phyloP scores from a whole-genome alignment of 2,329 filamentous ascomycete species.

The Pseudovirgaria hyperparasitica region DNA sequence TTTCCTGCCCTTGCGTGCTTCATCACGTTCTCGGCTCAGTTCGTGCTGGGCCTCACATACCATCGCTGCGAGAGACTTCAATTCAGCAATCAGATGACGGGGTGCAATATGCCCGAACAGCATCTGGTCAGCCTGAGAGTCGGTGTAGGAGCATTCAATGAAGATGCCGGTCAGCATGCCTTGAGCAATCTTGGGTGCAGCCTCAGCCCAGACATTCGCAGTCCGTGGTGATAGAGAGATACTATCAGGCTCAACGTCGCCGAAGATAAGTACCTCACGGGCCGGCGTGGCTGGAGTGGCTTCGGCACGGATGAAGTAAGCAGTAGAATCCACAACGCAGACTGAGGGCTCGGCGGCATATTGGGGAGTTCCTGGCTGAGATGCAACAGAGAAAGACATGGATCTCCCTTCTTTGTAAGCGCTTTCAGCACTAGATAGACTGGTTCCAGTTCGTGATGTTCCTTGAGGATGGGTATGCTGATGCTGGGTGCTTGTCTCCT shows the following conservation, averaged over 20 bases:
- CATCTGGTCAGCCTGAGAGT: slow-evolving; percentile 61
- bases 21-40: slow-evolving; percentile 19
- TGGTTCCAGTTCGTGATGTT: slow-evolving; percentile 4
- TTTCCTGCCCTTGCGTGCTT: slow-evolving; percentile 38
- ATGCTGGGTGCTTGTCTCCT: slow-evolving; percentile 20
- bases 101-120: slow-evolving; percentile 87
- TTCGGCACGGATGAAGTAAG: slow-evolving; percentile 80
- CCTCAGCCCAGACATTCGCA: slow-evolving; percentile 71
- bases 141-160: slow-evolving; percentile 90
- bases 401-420: slow-evolving; percentile 17
- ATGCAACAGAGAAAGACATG: slow-evolving; percentile 20
- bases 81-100: slow-evolving; percentile 66
- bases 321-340: slow-evolving; percentile 77
- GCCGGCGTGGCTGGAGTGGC: slow-evolving; percentile 20
- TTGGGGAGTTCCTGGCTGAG: slow-evolving; percentile 23
- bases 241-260: slow-evolving; percentile 87
- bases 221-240: slow-evolving; percentile 74
- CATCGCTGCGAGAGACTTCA: slow-evolving; percentile 57
- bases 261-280: slow-evolving; percentile 77
- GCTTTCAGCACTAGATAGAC: slow-evolving; percentile 5
- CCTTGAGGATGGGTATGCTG: slow-evolving; percentile 9
- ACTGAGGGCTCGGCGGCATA: slow-evolving; percentile 8
- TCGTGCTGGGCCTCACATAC: slow-evolving; percentile 41
- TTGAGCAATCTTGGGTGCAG: slow-evolving; percentile 67
- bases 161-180: slow-evolving; percentile 70